Percentiles rank a stretch among this genome's conserved stretches.
These are phyloP conservation scores for Ilyonectria mors-panacis DNA, from an alignment of 2,329 filamentous ascomycete species.

Conservation along the genomic window DNA sequence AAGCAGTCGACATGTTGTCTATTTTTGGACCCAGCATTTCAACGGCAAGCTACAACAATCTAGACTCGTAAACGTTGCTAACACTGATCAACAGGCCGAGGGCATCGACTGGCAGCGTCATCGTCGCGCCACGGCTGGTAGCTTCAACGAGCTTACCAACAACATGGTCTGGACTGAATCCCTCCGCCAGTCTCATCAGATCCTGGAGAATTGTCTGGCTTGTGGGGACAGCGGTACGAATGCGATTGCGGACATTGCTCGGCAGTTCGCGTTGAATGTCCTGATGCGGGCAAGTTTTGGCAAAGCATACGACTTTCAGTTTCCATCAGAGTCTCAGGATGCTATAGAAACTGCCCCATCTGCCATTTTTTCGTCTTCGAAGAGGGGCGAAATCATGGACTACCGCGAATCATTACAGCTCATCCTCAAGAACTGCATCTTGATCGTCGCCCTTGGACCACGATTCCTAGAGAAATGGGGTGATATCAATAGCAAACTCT, in stretches of 20 bases:
- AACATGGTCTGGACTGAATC: neutral
- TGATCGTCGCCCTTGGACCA: neutral
- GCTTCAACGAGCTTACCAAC: conserved; percentile 3
- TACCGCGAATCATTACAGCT: neutral
- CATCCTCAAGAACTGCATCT: neutral
- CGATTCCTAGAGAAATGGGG: neutral
- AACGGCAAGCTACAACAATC: neutral
- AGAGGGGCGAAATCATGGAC: neutral
- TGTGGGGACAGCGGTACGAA: neutral
- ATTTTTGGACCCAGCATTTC: neutral
- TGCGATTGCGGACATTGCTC: neutral
- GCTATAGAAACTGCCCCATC: neutral
- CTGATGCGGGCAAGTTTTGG: conserved; percentile 1
- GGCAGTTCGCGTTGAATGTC: neutral
- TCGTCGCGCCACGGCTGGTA: neutral
- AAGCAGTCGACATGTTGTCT: neutral
- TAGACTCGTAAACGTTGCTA: neutral
- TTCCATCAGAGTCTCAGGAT: neutral
- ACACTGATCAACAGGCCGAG: neutral
- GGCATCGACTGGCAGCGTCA: neutral
- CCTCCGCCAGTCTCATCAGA: neutral
- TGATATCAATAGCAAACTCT: neutral
- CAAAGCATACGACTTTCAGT: neutral
- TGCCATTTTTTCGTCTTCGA: neutral
- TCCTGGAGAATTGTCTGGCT: neutral